Conservation (phyloP, 495 filamentous ascomycete genomes). For the Tetracladium setigerum region DNA sequence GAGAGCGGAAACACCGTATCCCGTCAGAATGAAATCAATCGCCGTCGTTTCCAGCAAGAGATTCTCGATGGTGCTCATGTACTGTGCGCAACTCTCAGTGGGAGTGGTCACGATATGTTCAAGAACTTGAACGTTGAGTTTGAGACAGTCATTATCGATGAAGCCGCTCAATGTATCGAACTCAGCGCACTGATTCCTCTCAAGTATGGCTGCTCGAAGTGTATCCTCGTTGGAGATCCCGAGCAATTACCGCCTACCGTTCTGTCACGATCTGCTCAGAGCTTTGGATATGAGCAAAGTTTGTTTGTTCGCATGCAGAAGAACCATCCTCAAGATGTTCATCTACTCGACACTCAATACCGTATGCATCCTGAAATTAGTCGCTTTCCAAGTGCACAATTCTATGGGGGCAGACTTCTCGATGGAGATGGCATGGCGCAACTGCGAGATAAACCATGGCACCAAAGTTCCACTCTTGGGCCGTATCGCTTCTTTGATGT, state of each 20-base stretch:
- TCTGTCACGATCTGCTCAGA: constrained; percentile 82
- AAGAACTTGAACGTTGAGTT: constrained; percentile 91
- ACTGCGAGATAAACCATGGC: constrained; percentile 74
- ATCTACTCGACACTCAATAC: constrained; percentile 92
- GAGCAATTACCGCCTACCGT: constrained; percentile 96
- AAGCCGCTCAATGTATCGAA: constrained; percentile 97
- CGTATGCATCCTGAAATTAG: constrained; percentile 99
- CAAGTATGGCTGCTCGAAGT: constrained; percentile 96
- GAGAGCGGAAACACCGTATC: constrained; percentile 69
- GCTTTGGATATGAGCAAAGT: constrained; percentile 94
- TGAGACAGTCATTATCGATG: constrained; percentile 96
- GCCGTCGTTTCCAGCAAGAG: constrained; percentile 78
- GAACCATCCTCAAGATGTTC: constrained; percentile 83
- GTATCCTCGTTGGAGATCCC: constrained; percentile 94
- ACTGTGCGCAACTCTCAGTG: constrained; percentile 90
- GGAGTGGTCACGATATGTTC: constrained; percentile 97
- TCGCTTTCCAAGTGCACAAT: constrained; percentile 76
- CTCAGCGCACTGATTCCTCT: constrained; percentile 92
- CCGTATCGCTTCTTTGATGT: constrained; percentile 99
- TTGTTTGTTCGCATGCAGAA: constrained; percentile 96
- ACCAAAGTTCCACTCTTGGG: constrained; percentile 67
- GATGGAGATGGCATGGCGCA: constrained; percentile 78
- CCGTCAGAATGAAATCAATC: constrained; percentile 77
- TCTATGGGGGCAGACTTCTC: constrained; percentile 81
- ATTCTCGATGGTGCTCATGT: constrained; percentile 86